These are phyloP conservation scores for Leccinum ochraceum DNA, from an alignment of 768 basidiomycete species.

Conservation along the genomic window DNA sequence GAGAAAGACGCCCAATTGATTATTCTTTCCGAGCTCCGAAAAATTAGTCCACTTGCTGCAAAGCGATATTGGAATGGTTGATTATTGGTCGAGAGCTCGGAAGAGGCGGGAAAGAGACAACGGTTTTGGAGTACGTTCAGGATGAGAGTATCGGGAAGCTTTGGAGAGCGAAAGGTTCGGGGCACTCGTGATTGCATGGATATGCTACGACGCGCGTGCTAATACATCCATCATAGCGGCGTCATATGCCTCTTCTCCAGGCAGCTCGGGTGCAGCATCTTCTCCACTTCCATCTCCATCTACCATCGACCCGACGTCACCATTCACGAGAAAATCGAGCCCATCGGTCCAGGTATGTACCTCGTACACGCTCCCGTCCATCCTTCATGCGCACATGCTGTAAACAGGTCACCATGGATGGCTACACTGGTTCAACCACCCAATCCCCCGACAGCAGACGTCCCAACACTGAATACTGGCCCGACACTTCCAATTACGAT, in stretches of 20 bases:
- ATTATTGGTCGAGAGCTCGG: conserved; percentile 60
- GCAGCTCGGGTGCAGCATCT: conserved; percentile 1
- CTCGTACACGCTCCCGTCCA: no score
- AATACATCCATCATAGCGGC: conserved; percentile 37
- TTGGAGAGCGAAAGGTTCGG: conserved; percentile 70
- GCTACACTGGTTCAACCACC: no score
- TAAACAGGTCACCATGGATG: no score
- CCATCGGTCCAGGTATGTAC: no score
- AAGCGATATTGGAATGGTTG: conserved; percentile 78
- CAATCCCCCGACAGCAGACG: no score
- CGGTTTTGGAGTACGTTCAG: conserved; percentile 44
- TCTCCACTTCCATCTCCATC: conserved; percentile 12
- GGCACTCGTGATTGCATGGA: background rate
- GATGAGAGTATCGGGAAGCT: conserved; percentile 58
- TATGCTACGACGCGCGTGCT: background rate
- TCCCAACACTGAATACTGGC: no score
- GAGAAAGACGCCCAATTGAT: conserved; percentile 22
- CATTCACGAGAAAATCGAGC: no score
- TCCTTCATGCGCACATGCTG: no score
- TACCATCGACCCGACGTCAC: background rate
- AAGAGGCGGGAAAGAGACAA: conserved; percentile 25
- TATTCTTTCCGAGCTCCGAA: conserved; percentile 32
- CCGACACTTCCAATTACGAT: no score
- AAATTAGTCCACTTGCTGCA: conserved; percentile 44
- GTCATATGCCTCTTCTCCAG: conserved; percentile 48